Evolutionary conservation across 768 basidiomycete genomes (phyloP), one percentile per base, ranked within the genome.

Genomic region (Strobilomyces confusus): DNA sequence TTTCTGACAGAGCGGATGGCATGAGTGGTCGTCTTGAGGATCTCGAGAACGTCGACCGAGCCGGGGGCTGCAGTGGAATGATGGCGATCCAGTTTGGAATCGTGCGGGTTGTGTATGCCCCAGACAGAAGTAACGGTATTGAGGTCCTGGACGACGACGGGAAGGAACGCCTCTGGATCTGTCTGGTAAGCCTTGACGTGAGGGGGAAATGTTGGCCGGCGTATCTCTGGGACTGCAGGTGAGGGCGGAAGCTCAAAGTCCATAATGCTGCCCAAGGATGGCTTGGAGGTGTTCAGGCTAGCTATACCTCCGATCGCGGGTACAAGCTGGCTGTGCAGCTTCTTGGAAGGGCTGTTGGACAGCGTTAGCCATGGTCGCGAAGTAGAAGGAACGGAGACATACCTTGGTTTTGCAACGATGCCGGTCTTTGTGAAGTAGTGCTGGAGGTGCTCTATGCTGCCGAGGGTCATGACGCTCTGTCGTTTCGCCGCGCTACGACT

Each of bases 371-470:
- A 48, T 22, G 49, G 30, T 13, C 5, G 15, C 5, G 33, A 12
- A 20, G 17, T 12, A 26, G 44, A 52, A 22, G 38, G n/a, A 43
- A 33, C 14, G 29, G 44, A 49, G n/a, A 61, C 86, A 73, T 72
- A 87, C 92, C 82, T 80, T 71, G 78, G 79, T 74, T 85, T 82
- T 32, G 86, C 77, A 23, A 78, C 79, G 50, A 93, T 79, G 2
- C 91, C 91, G 0, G 89, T 83, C 78, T 93, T 93, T 9, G 89
- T 91, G 63, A 95, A 98, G 67, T 94, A 95, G 63, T 94, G 87
- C 71, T 98, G 95, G 38, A 98, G 80, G 67, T 97, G 91, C 66
- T 95, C 89, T 60, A 98, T 98, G 66, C 91, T 93, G n/a, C 94
- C 94, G 17, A 98, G 73, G 0, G 92, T 84, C 84, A 95, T 88